Percentiles rank a stretch among this genome's conserved stretches.
phyloP scores from a whole-genome alignment of 2,329 filamentous ascomycete species.

The Phymatotrichopsis omnivora region DNA sequence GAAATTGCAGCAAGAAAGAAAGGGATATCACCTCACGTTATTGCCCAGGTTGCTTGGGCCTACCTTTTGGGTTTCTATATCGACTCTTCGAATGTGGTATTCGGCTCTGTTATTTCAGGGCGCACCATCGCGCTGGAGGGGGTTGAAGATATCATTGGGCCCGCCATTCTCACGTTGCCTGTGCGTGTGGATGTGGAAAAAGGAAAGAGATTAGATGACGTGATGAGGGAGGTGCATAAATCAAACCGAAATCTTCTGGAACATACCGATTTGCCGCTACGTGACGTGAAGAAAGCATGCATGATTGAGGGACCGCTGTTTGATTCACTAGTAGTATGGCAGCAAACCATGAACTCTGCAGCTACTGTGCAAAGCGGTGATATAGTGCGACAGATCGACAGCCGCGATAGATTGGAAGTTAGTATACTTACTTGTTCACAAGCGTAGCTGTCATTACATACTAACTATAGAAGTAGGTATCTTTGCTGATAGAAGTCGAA shows the following conservation, averaged over 20 bases:
- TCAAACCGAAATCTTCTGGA: slow-evolving; percentile 56
- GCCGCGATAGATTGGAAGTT: slow-evolving; percentile 65
- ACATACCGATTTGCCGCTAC: slow-evolving; percentile 53
- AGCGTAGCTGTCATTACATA: too few species aligned
- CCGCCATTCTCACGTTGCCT: slow-evolving; percentile 68
- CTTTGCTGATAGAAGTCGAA: slow-evolving; percentile 63
- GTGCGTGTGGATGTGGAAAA: slow-evolving; percentile 52
- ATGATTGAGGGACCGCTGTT: slow-evolving; percentile 55
- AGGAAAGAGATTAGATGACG: slow-evolving; percentile 45
- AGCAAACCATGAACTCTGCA: slow-evolving; percentile 55
- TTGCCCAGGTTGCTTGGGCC: slow-evolving; percentile 64
- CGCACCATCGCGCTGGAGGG: slow-evolving; percentile 59
- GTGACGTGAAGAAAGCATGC: slow-evolving; percentile 56
- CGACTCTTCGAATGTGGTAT: slow-evolving; percentile 55
- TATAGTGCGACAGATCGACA: slow-evolving; percentile 46
- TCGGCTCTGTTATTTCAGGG: slow-evolving; percentile 75
- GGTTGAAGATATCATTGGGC: slow-evolving; percentile 66
- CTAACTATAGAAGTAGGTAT: slow-evolving; percentile 22
- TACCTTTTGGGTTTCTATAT: slow-evolving; percentile 56
- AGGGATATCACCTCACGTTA: slow-evolving; percentile 53
- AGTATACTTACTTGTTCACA: slow-evolving; percentile 33
- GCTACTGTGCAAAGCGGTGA: too few species aligned
- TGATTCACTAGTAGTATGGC: slow-evolving; percentile 73
- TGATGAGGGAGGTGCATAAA: slow-evolving; percentile 54
- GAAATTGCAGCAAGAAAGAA: slow-evolving; percentile 36